Conservation (phyloP, 139 green algal species). For the Gonium pectorale region DNA sequence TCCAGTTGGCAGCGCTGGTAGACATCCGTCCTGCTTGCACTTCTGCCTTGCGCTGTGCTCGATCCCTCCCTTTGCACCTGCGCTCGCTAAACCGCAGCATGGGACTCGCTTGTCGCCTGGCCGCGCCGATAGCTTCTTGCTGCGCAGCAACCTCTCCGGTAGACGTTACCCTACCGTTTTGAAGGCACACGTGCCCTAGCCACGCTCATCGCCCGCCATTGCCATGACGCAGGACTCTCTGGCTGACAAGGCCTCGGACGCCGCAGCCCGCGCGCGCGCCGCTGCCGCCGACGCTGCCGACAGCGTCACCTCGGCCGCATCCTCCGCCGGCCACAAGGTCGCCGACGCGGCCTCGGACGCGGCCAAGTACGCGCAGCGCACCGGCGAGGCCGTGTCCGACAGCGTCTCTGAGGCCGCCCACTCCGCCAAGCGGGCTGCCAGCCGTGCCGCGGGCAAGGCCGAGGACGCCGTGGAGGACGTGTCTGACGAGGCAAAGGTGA, state of each 20-base stretch:
- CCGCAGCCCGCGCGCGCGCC: not conserved
- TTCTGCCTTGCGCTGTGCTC: too few species aligned
- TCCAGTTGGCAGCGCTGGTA: too few species aligned
- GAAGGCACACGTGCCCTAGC: too few species aligned
- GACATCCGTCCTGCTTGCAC: too few species aligned
- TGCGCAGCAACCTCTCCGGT: too few species aligned
- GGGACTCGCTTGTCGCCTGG: too few species aligned
- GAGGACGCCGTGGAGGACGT: not conserved
- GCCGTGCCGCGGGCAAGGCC: not conserved
- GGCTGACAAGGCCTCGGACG: constrained; percentile 14
- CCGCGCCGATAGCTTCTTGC: too few species aligned
- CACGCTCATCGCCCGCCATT: too few species aligned
- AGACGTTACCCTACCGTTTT: too few species aligned
- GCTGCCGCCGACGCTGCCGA: constrained; percentile 9
- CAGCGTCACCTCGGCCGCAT: not conserved
- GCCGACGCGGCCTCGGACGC: constrained; percentile 7
- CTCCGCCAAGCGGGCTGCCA: not conserved
- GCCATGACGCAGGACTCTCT: constrained; percentile 13
- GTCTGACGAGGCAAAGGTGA: not conserved
- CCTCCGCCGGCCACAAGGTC: not conserved
- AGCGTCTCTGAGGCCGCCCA: not conserved
- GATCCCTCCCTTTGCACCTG: too few species aligned
- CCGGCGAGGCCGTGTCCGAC: not conserved
- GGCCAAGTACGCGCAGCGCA: not conserved
- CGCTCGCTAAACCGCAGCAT: too few species aligned